Evolutionary conservation across 768 basidiomycete species (phyloP).

Genomic region (Termitomyces sp.): DNA sequence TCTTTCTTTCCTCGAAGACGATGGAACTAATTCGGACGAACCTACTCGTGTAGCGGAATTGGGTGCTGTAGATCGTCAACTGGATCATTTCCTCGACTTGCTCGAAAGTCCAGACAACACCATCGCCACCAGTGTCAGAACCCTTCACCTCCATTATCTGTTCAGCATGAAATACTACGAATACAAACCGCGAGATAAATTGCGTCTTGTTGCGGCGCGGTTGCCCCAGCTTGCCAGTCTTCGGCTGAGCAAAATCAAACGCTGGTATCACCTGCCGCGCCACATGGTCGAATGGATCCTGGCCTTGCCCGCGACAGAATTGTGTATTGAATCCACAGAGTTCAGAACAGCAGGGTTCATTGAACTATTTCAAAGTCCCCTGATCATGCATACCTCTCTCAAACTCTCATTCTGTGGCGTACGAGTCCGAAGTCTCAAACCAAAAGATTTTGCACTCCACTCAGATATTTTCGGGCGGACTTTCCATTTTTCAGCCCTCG

Average conservation of each 20-base stretch:
- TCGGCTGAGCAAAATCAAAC: not conserved
- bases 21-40: not conserved
- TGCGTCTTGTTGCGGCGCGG: not conserved
- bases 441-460: not conserved
- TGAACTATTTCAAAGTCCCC: not conserved
- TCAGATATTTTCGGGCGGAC: not conserved
- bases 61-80: not conserved
- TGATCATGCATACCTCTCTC: not conserved
- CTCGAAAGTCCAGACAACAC: not conserved
- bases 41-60: too few species aligned
- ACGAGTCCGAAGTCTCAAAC: not conserved
- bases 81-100: conserved; percentile 1
- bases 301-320: not conserved
- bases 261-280: not conserved
- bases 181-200: not conserved
- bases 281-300: not conserved
- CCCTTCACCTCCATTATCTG: not conserved
- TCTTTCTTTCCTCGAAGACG: not conserved
- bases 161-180: not conserved
- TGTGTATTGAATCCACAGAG: not conserved
- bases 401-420: not conserved
- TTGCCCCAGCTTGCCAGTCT: not conserved
- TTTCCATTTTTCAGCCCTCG: not conserved
- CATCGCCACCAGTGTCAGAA: not conserved
- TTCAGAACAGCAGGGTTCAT: not conserved